phyloP scores from a whole-genome alignment of 2,329 filamentous ascomycete genomes.

The Penicillium sp. region DNA sequence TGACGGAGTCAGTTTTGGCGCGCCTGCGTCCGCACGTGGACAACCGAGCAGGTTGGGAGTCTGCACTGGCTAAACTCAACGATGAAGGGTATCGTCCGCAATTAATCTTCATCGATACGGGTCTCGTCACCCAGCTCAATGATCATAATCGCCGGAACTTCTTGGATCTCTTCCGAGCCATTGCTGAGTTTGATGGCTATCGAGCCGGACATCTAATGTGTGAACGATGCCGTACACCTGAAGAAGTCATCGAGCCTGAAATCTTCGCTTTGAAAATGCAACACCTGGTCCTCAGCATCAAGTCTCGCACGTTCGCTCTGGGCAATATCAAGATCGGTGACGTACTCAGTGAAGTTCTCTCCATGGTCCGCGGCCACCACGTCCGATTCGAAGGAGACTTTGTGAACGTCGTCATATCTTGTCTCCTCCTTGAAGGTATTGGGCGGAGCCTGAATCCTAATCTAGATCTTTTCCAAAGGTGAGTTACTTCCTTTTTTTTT shows the following conservation, averaged over 20 bases:
- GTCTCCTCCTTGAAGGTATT: slow-evolving; percentile 90
- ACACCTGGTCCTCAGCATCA: slow-evolving; percentile 87
- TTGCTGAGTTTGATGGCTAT: slow-evolving; percentile 96
- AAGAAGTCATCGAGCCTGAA: slow-evolving; percentile 83
- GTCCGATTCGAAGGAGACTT: slow-evolving; percentile 96
- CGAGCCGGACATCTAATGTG: slow-evolving; percentile 95
- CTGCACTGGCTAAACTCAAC: slow-evolving; percentile 75
- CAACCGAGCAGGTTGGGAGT: slow-evolving; percentile 70
- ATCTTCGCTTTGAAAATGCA: slow-evolving; percentile 97
- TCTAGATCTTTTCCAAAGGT: slow-evolving; percentile 80
- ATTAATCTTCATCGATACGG: slow-evolving; percentile 95
- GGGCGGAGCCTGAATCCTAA: slow-evolving; percentile 83
- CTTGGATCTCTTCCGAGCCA: slow-evolving; percentile 89
- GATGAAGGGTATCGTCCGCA: slow-evolving; percentile 88
- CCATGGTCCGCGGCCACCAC: slow-evolving; percentile 90
- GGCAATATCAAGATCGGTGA: slow-evolving; percentile 97
- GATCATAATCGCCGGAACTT: slow-evolving; percentile 85
- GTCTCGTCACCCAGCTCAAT: slow-evolving; percentile 91
- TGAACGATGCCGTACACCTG: slow-evolving; percentile 87
- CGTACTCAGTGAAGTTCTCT: slow-evolving; percentile 83
- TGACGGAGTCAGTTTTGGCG: slow-evolving; percentile 82
- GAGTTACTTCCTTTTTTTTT: slow-evolving; percentile 31
- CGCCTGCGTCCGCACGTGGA: slow-evolving; percentile 74
- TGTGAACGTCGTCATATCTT: slow-evolving; percentile 96
- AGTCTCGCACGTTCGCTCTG: slow-evolving; percentile 84